Base-by-base conservation (phyloP, 495 filamentous ascomycete species). In the Aspergillus heteromorphus region DNA sequence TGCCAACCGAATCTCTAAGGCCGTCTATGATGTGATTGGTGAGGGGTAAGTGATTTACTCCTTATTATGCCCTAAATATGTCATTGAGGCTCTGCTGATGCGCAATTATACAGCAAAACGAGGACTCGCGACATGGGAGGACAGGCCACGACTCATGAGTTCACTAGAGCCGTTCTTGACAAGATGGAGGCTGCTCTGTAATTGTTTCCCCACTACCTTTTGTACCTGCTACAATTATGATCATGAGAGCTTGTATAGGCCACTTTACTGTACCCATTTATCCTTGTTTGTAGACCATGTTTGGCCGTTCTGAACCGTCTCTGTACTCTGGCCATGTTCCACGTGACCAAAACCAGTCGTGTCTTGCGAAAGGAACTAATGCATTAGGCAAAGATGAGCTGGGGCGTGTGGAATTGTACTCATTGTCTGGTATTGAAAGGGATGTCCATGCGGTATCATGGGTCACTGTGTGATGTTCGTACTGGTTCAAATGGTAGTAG, bases 91-190 rank as follows among this genome's bases (percentile, higher is more conserved):
- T 14, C 42, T 57, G 34, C 67, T 72, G 50, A 72, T 29, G 36
- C 18, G 11, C 45, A 18, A 16, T 43, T 19, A 48, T 40, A 51
- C 65, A 93, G 92, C 57, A 83, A 89, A 73, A 77, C 82, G 65
- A 83, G 91, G 57, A 98, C 93, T 51, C 86, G 84, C 60, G 93
- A 98, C 67, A 97, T 98, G 93, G 91, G 91, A 61, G 93, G 93
- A 66, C 78, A 85, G 52, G 80, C 81, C 65, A 89, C 86, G 66
- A 98, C 91, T 57, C 87, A 97, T 68, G 85, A 97, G 66, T 98
- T 97, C 76, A 97, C 95, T 61, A 79, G 87, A 42, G 92, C 95
- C 59, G 87, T 98, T 61, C 77, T 98, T 62, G 80, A 87, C 72
- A 87, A 92, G 77, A 97, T 98, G 93, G 92, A 97, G 76, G 65